Percentiles rank a stretch among this genome's conserved stretches.
These are phyloP conservation scores for Mycosphaerella sp. DNA, from an alignment of 2,329 filamentous ascomycete species.

Conservation along the genomic window DNA sequence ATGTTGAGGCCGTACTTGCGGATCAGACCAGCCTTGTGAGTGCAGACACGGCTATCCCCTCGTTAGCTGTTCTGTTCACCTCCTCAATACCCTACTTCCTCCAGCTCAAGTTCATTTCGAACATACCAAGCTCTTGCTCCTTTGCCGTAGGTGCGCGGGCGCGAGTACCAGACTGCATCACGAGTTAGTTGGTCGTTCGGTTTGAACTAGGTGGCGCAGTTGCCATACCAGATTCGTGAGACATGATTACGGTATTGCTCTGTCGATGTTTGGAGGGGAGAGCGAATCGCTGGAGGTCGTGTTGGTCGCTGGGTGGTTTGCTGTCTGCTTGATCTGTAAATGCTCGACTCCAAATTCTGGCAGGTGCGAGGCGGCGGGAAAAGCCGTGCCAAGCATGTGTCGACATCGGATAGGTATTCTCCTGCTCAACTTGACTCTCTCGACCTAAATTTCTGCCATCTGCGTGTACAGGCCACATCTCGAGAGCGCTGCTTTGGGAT, in stretches of 20 bases:
- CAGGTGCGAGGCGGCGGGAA: neutral
- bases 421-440: neutral
- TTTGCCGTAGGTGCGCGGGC: constrained; percentile 96
- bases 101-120: constrained; percentile 8
- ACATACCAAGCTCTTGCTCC: constrained; percentile 88
- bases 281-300: constrained; percentile 12
- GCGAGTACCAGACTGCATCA: constrained; percentile 82
- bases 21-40: constrained; percentile 97
- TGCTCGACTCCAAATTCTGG: constrained; percentile 4
- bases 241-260: constrained; percentile 55
- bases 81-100: constrained; percentile 10
- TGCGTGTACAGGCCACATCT: too few relatives aligned
- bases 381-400: neutral
- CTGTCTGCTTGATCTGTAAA: constrained; percentile 1
- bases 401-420: neutral
- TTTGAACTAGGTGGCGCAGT: neutral
- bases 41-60: constrained; percentile 65
- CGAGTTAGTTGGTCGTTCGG: constrained; percentile 6
- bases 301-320: constrained; percentile 7
- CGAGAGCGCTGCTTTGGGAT: neutral
- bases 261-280: constrained; percentile 1
- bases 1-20: constrained; percentile 97
- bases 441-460: too few relatives aligned
- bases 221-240: constrained; percentile 65
- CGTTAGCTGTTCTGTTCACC: constrained; percentile 27